Conservation (phyloP, 2,329 filamentous ascomycete genomes). For the Rhynchosporium graminicola region DNA sequence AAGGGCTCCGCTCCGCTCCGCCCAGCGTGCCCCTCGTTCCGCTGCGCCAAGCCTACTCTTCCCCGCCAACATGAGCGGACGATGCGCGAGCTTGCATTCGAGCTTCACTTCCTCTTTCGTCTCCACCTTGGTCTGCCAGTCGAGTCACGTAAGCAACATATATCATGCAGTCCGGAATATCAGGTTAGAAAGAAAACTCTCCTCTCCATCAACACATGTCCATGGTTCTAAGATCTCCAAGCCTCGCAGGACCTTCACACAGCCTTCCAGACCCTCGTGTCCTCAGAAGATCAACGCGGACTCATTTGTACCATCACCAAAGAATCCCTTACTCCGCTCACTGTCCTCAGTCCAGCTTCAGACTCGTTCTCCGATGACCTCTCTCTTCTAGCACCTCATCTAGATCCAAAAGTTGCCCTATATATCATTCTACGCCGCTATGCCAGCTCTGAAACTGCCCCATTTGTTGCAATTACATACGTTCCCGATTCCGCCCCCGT, state of each 20-base stretch:
- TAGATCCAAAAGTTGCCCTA: conserved; percentile 66
- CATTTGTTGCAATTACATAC: conserved; percentile 72
- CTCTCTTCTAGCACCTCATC: conserved; percentile 58
- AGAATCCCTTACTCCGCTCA: conserved; percentile 66
- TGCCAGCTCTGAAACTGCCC: conserved; percentile 48
- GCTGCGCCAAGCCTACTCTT: background rate
- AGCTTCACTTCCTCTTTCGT: no score
- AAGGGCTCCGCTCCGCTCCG: background rate
- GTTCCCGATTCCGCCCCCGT: conserved; percentile 78
- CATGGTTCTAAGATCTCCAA: conserved; percentile 38
- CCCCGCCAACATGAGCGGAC: background rate
- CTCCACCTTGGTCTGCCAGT: no score
- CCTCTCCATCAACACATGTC: background rate
- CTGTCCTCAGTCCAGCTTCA: conserved; percentile 54
- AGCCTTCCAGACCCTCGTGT: conserved; percentile 70
- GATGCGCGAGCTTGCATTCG: background rate
- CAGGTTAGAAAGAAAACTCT: conserved; percentile 50
- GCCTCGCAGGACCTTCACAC: conserved; percentile 76
- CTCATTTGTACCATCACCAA: conserved; percentile 70
- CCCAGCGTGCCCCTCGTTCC: conserved; percentile 14
- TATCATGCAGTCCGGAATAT: conserved; percentile 76
- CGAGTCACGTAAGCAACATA: background rate
- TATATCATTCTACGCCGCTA: conserved; percentile 76
- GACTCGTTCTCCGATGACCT: conserved; percentile 66
- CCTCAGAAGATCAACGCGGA: conserved; percentile 62